phyloP scores from a whole-genome alignment of 2,329 filamentous ascomycete species.

The Diplodia corticola region DNA sequence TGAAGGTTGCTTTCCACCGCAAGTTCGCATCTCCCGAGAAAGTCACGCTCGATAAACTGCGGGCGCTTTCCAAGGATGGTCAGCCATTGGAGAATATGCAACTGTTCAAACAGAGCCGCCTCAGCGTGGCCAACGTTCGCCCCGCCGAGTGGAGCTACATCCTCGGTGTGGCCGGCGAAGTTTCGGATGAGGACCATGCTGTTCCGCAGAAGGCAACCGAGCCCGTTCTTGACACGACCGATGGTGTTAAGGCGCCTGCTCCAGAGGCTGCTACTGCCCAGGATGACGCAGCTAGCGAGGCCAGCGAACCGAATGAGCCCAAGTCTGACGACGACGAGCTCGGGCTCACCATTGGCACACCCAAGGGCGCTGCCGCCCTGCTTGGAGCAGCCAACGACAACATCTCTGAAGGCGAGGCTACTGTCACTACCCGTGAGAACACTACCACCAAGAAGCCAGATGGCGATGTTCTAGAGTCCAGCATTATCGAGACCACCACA shows the following conservation, averaged over 20 bases:
- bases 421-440: constrained; percentile 9
- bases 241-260: background rate
- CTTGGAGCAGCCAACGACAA: background rate
- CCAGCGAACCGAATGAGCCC: constrained; percentile 14
- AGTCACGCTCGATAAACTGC: constrained; percentile 71
- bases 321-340: constrained; percentile 16
- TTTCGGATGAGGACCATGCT: background rate
- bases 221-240: background rate
- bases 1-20: constrained; percentile 82
- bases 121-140: constrained; percentile 75
- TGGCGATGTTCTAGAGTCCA: background rate
- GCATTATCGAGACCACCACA: background rate
- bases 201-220: constrained; percentile 6
- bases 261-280: background rate
- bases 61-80: constrained; percentile 57
- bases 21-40: constrained; percentile 67
- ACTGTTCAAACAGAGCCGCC: constrained; percentile 74
- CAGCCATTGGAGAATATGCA: constrained; percentile 73
- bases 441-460: constrained; percentile 3
- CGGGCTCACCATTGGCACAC: constrained; percentile 18
- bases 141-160: constrained; percentile 66
- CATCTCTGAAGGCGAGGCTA: background rate
- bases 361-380: constrained; percentile 18
- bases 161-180: constrained; percentile 46
- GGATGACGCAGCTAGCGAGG: constrained; percentile 5